phyloP scores from a whole-genome alignment of 2,329 filamentous ascomycete genomes.

The Fusarium graminum region DNA sequence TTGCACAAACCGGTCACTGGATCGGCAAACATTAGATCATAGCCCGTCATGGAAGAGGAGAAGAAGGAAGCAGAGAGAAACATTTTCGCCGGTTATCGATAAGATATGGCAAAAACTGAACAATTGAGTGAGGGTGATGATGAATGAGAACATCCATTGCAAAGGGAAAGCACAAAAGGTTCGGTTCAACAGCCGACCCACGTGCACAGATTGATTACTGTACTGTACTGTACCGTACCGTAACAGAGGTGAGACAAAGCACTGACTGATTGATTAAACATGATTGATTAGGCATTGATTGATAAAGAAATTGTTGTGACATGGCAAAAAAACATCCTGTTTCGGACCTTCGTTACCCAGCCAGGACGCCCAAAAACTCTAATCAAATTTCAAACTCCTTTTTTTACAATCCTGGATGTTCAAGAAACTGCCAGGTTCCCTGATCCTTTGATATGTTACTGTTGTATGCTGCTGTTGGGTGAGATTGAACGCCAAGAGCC shows the following conservation, averaged over 20 bases:
- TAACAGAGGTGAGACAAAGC: slow-evolving; percentile 23
- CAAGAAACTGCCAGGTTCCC: slow-evolving; percentile 21
- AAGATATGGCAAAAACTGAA: slow-evolving; percentile 27
- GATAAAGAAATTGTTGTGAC: slow-evolving; percentile 38
- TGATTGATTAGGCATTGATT: slow-evolving; percentile 43
- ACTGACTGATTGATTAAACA: slow-evolving; percentile 34
- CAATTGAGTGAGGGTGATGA: slow-evolving; percentile 1
- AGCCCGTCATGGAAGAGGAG: slow-evolving; percentile 30
- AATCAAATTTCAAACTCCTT: slow-evolving; percentile 9
- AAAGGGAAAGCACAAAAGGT: slow-evolving; percentile 10
- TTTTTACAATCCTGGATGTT: slow-evolving; percentile 23
- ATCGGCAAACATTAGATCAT: slow-evolving; percentile 44
- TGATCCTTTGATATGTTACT: slow-evolving; percentile 7
- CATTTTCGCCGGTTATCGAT: slow-evolving; percentile 18
- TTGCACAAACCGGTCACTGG: slow-evolving; percentile 42
- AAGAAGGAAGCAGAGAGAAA: slow-evolving; percentile 25
- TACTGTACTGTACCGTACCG: background rate
- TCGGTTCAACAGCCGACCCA: slow-evolving; percentile 10
- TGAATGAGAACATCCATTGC: background rate
- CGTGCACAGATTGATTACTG: slow-evolving; percentile 28
- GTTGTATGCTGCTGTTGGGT: slow-evolving; percentile 1
- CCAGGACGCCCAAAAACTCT: background rate
- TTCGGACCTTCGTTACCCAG: slow-evolving; percentile 17
- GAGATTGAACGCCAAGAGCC: slow-evolving; percentile 2
- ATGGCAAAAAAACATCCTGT: slow-evolving; percentile 16